phyloP scores from a whole-genome alignment of 208 protist genomes.

The Crithidia bombi region DNA sequence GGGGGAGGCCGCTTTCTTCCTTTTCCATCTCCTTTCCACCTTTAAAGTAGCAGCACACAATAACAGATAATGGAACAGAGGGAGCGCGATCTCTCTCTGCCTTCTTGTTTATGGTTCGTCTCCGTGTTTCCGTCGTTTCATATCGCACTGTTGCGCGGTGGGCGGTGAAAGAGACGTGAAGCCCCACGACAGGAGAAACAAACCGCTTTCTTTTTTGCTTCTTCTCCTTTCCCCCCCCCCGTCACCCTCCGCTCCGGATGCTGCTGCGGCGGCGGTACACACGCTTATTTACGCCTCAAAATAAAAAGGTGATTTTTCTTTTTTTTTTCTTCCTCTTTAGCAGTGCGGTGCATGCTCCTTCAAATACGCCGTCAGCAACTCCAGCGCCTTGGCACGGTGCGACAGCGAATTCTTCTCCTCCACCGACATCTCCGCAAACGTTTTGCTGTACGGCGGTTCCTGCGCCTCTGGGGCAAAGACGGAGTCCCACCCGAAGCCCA shows the following conservation, averaged over 20 bases:
- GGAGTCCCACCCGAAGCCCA: constrained; percentile 95
- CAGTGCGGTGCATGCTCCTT: not conserved
- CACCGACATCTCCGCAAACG: constrained; percentile 89
- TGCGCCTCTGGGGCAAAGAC: constrained; percentile 93
- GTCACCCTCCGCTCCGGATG: no score
- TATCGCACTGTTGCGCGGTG: no score
- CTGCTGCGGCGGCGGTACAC: no score
- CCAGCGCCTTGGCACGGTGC: constrained; percentile 90
- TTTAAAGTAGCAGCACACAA: not conserved
- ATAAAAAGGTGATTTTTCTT: not conserved
- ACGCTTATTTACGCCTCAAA: no score
- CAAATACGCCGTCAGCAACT: constrained; percentile 43
- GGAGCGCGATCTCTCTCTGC: no score
- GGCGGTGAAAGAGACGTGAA: no score
- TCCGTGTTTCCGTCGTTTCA: no score
- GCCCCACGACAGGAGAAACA: not conserved
- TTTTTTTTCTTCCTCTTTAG: not conserved
- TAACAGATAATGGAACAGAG: not conserved
- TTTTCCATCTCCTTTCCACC: not conserved
- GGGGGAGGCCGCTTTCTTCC: no score
- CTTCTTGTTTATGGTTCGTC: not conserved
- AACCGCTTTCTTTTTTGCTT: not conserved
- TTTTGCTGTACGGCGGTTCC: constrained; percentile 47
- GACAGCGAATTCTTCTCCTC: constrained; percentile 96
- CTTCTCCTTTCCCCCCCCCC: no score